Evolutionary conservation across 192 early-diverging fungal genomes (phyloP).

Genomic region (Pilobolus umbonatus): DNA sequence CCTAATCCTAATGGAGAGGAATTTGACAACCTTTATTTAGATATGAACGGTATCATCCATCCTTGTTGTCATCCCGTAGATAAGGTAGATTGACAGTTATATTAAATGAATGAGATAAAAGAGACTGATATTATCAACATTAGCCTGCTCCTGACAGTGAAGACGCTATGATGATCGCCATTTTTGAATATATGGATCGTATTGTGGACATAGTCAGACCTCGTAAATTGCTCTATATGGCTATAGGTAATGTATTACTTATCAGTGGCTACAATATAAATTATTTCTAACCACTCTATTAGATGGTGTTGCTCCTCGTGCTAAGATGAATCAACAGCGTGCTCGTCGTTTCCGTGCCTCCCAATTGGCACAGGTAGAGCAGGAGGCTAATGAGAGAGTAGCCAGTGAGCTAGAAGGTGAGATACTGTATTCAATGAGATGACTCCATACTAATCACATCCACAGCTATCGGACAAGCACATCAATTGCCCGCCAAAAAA

Average conservation of each 20-base stretch:
- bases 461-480: slow-evolving; percentile 48
- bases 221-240: slow-evolving; percentile 94
- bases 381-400: slow-evolving; percentile 59
- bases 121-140: neutral
- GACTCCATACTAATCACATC: slow-evolving; percentile 1
- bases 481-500: slow-evolving; percentile 44
- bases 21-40: slow-evolving; percentile 96
- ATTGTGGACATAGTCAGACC: slow-evolving; percentile 92
- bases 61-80: slow-evolving; percentile 79
- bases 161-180: slow-evolving; percentile 93
- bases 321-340: slow-evolving; percentile 99
- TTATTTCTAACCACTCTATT: slow-evolving; percentile 1
- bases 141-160: slow-evolving; percentile 73
- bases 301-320: slow-evolving; percentile 98
- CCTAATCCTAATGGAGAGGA: slow-evolving; percentile 90
- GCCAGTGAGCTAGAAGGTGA: slow-evolving; percentile 19
- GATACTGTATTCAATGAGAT: neutral
- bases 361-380: slow-evolving; percentile 41
- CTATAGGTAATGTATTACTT: slow-evolving; percentile 80
- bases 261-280: neutral
- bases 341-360: slow-evolving; percentile 95
- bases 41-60: slow-evolving; percentile 98
- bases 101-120: neutral
- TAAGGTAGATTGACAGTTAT: slow-evolving; percentile 38
- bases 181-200: slow-evolving; percentile 95